Evolutionary conservation across 139 green algal genomes (phyloP), one percentile per base, ranked within the genome.

Genomic region (Gonium pectorale): DNA sequence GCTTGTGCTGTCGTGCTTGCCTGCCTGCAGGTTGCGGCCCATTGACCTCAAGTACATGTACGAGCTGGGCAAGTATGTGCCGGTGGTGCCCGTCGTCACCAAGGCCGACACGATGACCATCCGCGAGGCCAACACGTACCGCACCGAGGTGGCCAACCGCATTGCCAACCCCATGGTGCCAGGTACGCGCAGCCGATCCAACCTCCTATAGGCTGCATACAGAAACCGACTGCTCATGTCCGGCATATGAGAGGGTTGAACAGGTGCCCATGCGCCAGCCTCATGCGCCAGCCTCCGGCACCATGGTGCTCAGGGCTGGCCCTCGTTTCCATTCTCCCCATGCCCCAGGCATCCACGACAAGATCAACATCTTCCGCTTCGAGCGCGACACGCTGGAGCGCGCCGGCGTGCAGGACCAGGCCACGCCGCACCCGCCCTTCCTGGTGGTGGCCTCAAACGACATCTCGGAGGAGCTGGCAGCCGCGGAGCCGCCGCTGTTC

Each of bases 61-160:
- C 89, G 90, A 94, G 85, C 82, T 73, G 86, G 92, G 86, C 68
- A 90, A 90, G 51, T 69, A 89, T 21, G 93, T 95, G 64, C 93
- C 94, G 9, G 91, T 96, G 59, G 87, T 96, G 83, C 94, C 94
- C 0, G 85, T 96, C 5, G 89, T 96, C 13, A 95, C 90, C 54
- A 96, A 96, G 75, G 90, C 92, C 1, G 94, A 96, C 84, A 96
- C 92, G 11, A 96, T 96, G 94, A 96, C 91, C 21, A 95, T 94
- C 54, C 56, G 86, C 9, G 94, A 96, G 87, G 92, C 91, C 26
- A 87, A 88, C 44, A 90, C 64, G 0, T 92, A 90, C 80, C 89
- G 92, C 68, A 87, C 89, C 31, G 92, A 95, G 52, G 93, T 96
- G 40, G 89, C 92, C 66, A 92, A 83, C 81, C 87, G 87, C 75